Evolutionary conservation across 164 flowering plant genomes (phyloP).

Genomic region (Liquidambar formosana): DNA sequence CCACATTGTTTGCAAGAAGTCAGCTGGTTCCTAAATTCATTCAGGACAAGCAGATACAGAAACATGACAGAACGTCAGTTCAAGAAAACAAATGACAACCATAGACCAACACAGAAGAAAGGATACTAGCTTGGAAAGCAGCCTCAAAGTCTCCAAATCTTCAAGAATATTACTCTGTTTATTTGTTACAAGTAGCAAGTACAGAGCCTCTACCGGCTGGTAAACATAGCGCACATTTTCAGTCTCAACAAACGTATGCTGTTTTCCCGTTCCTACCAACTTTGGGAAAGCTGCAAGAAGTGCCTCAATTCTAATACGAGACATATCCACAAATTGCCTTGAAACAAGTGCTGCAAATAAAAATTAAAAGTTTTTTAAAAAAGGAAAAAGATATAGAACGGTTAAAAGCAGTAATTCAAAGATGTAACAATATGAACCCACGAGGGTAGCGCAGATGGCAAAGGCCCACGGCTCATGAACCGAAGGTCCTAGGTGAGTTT

Average conservation of each 20-base stretch:
- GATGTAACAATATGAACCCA: too few relatives aligned
- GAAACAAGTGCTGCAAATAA: slow-evolving; percentile 72
- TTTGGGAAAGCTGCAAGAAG: slow-evolving; percentile 90
- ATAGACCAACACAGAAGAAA: slow-evolving; percentile 18
- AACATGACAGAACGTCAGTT: background rate
- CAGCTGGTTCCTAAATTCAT: too few relatives aligned
- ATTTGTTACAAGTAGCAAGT: slow-evolving; percentile 87
- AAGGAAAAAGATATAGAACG: too few relatives aligned
- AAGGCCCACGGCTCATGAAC: too few relatives aligned
- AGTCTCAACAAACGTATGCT: slow-evolving; percentile 96
- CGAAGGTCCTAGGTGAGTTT: too few relatives aligned
- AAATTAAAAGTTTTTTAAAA: too few relatives aligned
- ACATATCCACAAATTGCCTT: slow-evolving; percentile 97
- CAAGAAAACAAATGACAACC: background rate
- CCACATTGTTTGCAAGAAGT: too few relatives aligned
- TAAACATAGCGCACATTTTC: slow-evolving; percentile 98
- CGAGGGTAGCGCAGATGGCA: too few relatives aligned
- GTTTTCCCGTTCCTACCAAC: slow-evolving; percentile 51
- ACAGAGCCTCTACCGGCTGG: slow-evolving; percentile 91
- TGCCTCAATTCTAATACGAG: slow-evolving; percentile 89
- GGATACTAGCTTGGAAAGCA: slow-evolving; percentile 94
- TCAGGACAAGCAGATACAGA: too few relatives aligned
- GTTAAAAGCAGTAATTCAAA: too few relatives aligned
- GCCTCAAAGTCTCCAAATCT: slow-evolving; percentile 90
- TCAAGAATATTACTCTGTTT: slow-evolving; percentile 99